Percentiles rank a stretch among this genome's conserved stretches.
Conservation (phyloP, 306 rosid species). For the Quercus glauca region DNA sequence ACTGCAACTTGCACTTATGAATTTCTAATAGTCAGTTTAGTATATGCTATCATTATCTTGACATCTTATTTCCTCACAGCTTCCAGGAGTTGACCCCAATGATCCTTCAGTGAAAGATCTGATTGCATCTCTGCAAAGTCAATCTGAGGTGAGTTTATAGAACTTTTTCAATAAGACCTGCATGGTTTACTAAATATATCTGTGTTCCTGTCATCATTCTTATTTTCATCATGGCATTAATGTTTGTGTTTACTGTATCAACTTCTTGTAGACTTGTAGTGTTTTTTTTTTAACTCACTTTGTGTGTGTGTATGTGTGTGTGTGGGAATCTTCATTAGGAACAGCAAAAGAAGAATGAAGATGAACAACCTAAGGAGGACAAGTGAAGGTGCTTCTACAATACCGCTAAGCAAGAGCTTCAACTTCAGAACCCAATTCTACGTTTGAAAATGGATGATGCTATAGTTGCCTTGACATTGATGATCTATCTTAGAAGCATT, state of each 20-base stretch:
- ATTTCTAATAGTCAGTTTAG: not conserved
- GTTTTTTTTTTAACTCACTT: not conserved
- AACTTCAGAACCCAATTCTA: not conserved
- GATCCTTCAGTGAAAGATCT: constrained; percentile 43
- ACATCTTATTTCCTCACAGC: constrained; percentile 19
- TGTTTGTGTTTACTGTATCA: not conserved
- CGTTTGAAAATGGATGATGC: not conserved
- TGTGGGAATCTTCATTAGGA: not conserved
- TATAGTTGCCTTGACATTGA: not conserved
- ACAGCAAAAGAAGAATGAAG: constrained; percentile 27
- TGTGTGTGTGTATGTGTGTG: not conserved
- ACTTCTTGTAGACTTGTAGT: not conserved
- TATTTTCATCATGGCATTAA: not conserved
- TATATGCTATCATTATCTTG: not conserved
- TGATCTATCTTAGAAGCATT: not conserved
- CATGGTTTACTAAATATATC: not conserved
- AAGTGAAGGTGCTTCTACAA: constrained; percentile 18
- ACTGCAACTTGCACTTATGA: not conserved
- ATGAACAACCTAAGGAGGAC: constrained; percentile 23
- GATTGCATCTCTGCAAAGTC: constrained; percentile 35
- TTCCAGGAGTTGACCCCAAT: constrained; percentile 47
- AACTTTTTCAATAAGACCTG: not conserved
- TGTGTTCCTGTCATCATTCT: not conserved
- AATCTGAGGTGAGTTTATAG: constrained; percentile 20
- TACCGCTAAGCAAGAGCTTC: constrained; percentile 2